Conservation (phyloP, 2,329 filamentous ascomycete species). For the Neopestalotiopsis sp. region DNA sequence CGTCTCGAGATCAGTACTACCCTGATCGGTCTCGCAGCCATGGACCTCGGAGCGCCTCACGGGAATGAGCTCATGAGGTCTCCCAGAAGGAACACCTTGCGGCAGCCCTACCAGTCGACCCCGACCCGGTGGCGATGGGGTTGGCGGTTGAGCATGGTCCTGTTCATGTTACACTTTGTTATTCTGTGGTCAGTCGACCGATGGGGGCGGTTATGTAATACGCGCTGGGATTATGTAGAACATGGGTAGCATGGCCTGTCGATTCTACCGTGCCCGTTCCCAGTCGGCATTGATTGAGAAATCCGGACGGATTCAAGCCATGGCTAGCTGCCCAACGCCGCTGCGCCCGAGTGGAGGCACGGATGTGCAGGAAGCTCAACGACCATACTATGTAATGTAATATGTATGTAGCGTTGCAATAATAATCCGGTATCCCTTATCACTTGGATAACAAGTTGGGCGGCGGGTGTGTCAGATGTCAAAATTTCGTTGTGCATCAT, state of each 20-base stretch:
- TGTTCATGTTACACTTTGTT: conserved; percentile 41
- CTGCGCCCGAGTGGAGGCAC: no score
- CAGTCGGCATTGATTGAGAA: neutral
- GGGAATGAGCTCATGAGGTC: conserved; percentile 19
- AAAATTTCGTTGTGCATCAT: no score
- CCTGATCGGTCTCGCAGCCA: conserved; percentile 69
- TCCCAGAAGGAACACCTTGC: conserved; percentile 20
- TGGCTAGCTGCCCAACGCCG: neutral
- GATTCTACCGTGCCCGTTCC: neutral
- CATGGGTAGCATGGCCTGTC: neutral
- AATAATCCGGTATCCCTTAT: no score
- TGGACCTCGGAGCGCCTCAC: conserved; percentile 61
- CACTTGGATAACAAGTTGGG: no score
- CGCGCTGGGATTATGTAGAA: neutral
- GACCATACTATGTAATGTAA: no score
- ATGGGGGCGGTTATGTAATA: conserved; percentile 24
- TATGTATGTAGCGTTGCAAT: no score
- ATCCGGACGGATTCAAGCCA: neutral
- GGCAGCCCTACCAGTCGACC: conserved; percentile 19
- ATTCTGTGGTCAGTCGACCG: conserved; percentile 37
- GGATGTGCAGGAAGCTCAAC: no score
- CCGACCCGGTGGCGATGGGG: conserved; percentile 33
- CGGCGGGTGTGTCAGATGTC: no score
- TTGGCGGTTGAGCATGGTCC: conserved; percentile 38
- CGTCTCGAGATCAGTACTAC: conserved; percentile 69